Evolutionary conservation across 192 early-diverging fungal species (phyloP).

Genomic region (Coemansia sp.): DNA sequence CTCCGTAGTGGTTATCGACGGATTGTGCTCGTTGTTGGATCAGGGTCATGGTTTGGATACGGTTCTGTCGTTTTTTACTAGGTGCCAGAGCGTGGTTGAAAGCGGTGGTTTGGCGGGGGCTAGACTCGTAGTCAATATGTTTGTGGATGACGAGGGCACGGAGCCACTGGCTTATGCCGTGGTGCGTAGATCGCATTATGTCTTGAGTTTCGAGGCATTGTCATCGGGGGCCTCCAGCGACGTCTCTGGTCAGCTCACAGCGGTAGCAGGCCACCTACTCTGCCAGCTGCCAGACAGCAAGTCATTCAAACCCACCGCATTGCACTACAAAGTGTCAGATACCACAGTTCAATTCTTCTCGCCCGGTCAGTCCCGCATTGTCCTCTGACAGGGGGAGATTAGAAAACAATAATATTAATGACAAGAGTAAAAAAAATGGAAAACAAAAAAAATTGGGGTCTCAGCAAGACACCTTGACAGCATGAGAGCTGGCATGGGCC

Average conservation of each 20-base stretch:
- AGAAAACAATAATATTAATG: too few relatives aligned
- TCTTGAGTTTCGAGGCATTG: constrained; percentile 30
- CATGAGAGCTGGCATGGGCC: neutral
- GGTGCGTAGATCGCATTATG: constrained; percentile 26
- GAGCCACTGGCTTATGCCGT: constrained; percentile 18
- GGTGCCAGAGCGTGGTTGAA: constrained; percentile 32
- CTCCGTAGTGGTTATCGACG: constrained; percentile 21
- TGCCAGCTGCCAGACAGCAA: constrained; percentile 18
- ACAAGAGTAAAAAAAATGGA: neutral
- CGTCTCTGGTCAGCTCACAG: constrained; percentile 44
- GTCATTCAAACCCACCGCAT: constrained; percentile 27
- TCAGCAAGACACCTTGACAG: neutral
- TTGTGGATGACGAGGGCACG: constrained; percentile 25
- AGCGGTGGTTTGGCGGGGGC: neutral
- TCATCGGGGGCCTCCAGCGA: constrained; percentile 33
- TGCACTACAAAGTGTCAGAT: constrained; percentile 40
- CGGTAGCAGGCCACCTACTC: constrained; percentile 31
- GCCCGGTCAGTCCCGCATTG: constrained; percentile 44
- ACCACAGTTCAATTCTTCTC: constrained; percentile 45
- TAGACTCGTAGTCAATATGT: constrained; percentile 15
- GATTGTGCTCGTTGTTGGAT: constrained; percentile 33
- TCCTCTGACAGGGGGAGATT: constrained; percentile 13
- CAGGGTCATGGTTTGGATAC: constrained; percentile 3
- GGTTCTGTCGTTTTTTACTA: constrained; percentile 9
- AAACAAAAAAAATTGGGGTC: neutral